phyloP scores from a whole-genome alignment of 1,284 basidiomycete species.

The Puccinia polysora region DNA sequence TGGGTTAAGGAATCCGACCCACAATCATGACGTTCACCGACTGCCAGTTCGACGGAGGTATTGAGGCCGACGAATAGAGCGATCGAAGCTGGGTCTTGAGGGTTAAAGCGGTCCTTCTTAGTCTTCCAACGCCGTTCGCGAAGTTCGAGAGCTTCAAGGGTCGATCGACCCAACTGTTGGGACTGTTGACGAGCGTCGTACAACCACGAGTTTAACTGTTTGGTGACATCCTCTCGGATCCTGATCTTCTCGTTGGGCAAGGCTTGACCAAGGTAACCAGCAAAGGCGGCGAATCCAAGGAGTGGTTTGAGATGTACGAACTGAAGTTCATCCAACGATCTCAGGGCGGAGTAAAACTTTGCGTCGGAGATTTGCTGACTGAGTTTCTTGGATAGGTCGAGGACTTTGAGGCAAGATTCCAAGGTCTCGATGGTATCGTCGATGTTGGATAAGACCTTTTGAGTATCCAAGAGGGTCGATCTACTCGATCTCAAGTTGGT shows the following conservation, averaged over 20 bases:
- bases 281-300: constrained; percentile 86
- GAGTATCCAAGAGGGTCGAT: constrained; percentile 70
- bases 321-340: constrained; percentile 89
- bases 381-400: constrained; percentile 91
- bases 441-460: constrained; percentile 84
- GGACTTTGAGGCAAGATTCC: constrained; percentile 81
- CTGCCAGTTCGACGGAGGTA: constrained; percentile 86
- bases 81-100: constrained; percentile 57
- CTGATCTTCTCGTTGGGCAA: constrained; percentile 81
- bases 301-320: constrained; percentile 76
- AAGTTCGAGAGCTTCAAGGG: constrained; percentile 82
- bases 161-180: constrained; percentile 76
- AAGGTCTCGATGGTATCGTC: constrained; percentile 94
- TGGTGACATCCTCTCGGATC: constrained; percentile 87
- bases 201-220: constrained; percentile 94
- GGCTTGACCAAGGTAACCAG: constrained; percentile 82
- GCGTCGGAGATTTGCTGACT: constrained; percentile 85
- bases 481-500: constrained; percentile 74
- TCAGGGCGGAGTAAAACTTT: constrained; percentile 91
- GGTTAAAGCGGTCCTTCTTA: constrained; percentile 70
- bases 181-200: constrained; percentile 88
- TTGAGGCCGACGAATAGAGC: constrained; percentile 74
- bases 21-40: constrained; percentile 93
- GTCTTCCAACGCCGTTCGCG: constrained; percentile 78
- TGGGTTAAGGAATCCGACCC: constrained; percentile 54